Conservation (phyloP, 2,329 filamentous ascomycete genomes). For the Arthrobotrys sphaeroides region DNA sequence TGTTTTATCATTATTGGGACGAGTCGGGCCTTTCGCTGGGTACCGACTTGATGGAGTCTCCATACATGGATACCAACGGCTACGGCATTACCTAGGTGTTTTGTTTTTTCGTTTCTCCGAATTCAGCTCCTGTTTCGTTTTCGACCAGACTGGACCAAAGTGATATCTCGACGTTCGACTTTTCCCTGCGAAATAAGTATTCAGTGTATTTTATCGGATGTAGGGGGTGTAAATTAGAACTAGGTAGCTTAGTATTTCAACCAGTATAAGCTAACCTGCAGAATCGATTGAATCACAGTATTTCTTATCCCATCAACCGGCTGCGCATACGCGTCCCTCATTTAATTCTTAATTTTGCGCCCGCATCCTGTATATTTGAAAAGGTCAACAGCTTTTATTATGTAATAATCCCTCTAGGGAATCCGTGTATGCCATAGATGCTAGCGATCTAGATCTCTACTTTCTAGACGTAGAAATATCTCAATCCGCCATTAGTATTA, state of each 20-base stretch:
- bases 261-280: background rate
- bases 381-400: slow-evolving; percentile 14
- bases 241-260: background rate
- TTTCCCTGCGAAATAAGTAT: background rate
- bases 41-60: background rate
- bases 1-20: background rate
- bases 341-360: too few relatives aligned
- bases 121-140: background rate
- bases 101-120: slow-evolving; percentile 3
- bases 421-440: background rate
- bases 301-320: too few relatives aligned
- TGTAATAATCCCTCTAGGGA: background rate
- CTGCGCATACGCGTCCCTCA: too few relatives aligned
- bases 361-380: too few relatives aligned
- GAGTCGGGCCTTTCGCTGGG: slow-evolving; percentile 5
- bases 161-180: background rate
- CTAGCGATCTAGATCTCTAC: background rate
- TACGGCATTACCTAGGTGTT: slow-evolving; percentile 38
- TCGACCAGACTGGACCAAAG: slow-evolving; percentile 20
- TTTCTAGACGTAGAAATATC: background rate
- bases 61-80: slow-evolving; percentile 22
- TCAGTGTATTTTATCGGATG: slow-evolving; percentile 20
- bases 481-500: background rate
- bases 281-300: background rate
- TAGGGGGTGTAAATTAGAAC: slow-evolving; percentile 2